A percentile compares a stretch with the other conserved stretches of the same genome.
These are phyloP conservation scores for Blastobotrys chiropterorum DNA, from an alignment of 805 yeast genomes.

Conservation along the genomic window DNA sequence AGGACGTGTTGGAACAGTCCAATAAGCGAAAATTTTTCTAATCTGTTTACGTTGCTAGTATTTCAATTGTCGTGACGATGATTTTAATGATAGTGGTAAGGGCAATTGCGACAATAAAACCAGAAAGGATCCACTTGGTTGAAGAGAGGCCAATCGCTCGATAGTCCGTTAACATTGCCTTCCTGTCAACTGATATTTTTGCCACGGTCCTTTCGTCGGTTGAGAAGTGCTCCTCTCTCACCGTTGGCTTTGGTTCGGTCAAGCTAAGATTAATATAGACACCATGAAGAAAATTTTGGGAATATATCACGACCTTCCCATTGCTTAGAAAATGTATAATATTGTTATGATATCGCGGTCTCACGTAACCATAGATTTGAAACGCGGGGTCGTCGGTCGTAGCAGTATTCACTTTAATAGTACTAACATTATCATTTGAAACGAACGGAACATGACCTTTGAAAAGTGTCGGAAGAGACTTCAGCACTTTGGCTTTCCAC, in stretches of 20 bases:
- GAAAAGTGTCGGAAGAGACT: background rate
- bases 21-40: background rate
- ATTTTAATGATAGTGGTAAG: background rate
- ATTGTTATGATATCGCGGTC: background rate
- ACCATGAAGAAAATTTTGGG: background rate
- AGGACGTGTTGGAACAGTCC: conserved; percentile 60
- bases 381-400: background rate
- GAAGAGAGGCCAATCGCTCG: too few relatives aligned
- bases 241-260: background rate
- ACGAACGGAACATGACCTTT: background rate
- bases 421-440: background rate
- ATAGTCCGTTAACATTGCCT: too few relatives aligned
- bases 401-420: background rate
- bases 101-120: background rate
- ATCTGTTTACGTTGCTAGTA: background rate
- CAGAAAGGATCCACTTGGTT: background rate
- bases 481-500: conserved; percentile 19
- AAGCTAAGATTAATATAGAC: background rate
- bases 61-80: background rate
- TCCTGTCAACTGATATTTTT: too few relatives aligned
- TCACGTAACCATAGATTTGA: background rate
- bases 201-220: too few relatives aligned
- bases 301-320: background rate
- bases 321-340: background rate
- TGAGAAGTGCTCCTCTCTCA: background rate